phyloP scores from a whole-genome alignment of 306 rosid species.

The Nissolia schottii region DNA sequence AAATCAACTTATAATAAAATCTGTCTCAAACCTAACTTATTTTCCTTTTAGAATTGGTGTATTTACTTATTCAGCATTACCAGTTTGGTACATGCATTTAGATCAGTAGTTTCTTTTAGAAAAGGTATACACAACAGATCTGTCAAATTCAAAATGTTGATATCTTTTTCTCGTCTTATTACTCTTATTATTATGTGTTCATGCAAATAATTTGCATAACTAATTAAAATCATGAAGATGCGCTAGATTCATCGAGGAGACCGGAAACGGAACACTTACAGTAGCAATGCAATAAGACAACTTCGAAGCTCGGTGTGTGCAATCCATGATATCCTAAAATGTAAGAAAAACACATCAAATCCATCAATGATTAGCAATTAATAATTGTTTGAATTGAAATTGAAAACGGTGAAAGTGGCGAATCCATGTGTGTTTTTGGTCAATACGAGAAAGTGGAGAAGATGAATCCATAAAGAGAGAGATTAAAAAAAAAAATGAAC shows the following conservation, averaged over 20 bases:
- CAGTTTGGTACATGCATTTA: too few species aligned
- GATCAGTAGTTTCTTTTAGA: neutral
- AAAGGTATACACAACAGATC: neutral
- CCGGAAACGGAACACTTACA: slow-evolving; percentile 35
- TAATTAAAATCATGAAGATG: neutral
- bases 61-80: neutral
- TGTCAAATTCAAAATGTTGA: neutral
- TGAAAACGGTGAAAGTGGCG: too few species aligned
- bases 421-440: too few species aligned
- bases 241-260: too few species aligned
- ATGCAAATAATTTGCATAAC: too few species aligned
- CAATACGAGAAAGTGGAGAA: neutral
- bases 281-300: slow-evolving; percentile 5
- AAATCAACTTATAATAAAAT: neutral
- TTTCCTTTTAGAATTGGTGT: neutral
- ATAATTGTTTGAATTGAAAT: too few species aligned
- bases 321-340: slow-evolving; percentile 31
- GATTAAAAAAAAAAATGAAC: too few species aligned
- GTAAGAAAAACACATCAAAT: neutral
- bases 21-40: neutral
- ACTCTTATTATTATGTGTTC: neutral
- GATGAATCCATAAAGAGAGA: too few species aligned
- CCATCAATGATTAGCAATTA: neutral
- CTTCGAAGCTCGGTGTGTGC: slow-evolving; percentile 1
- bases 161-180: neutral